Evolutionary conservation across 192 early-diverging fungal genomes (phyloP).

Genomic region (Haplosporangium gracile): DNA sequence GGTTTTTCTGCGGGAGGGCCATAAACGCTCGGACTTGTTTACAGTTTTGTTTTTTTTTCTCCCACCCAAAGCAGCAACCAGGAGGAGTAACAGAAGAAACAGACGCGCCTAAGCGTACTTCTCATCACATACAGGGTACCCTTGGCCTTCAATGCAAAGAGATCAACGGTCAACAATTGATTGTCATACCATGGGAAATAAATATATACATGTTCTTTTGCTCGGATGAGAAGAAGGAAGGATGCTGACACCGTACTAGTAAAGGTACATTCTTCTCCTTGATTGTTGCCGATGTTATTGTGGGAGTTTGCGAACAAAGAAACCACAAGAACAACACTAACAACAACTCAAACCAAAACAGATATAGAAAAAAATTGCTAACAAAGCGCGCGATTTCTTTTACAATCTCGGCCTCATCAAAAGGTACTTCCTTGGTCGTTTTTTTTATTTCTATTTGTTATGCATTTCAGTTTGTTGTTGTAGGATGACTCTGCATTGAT

Average conservation of each 20-base stretch:
- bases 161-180: not conserved
- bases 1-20: not conserved
- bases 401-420: not conserved
- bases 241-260: no score
- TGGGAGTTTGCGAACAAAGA: not conserved
- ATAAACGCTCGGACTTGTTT: constrained; percentile 1
- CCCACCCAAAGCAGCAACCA: not conserved
- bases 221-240: no score
- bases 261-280: not conserved
- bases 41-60: not conserved
- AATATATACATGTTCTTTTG: not conserved
- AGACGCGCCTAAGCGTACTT: not conserved
- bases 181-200: constrained; percentile 3
- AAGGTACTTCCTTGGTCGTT: not conserved
- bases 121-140: not conserved
- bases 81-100: no score
- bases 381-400: not conserved
- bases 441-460: not conserved
- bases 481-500: not conserved
- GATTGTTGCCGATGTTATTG: not conserved
- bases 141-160: not conserved
- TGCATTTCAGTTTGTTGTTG: no score
- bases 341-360: not conserved
- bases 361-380: not conserved
- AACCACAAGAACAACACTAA: not conserved